A percentile compares a stretch with the other conserved stretches of the same genome.
Evolutionary conservation across 2,329 filamentous ascomycete species (phyloP).

Genomic region (Lachnellula arida): DNA sequence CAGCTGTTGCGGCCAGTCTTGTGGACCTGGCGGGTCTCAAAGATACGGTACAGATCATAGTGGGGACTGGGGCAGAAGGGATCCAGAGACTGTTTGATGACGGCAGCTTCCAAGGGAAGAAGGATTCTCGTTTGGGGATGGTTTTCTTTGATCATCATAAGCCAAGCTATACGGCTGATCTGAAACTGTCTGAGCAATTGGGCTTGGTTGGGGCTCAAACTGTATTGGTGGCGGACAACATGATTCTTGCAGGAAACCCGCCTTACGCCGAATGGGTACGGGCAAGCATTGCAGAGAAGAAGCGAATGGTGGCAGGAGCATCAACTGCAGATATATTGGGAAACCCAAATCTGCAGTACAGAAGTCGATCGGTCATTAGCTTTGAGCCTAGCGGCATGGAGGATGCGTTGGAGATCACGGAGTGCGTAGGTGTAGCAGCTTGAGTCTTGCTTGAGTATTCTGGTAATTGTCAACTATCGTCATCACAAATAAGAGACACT

Average conservation of each 20-base stretch:
- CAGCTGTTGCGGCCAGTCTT: constrained; percentile 60
- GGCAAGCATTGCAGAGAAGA: constrained; percentile 57
- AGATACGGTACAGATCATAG: constrained; percentile 62
- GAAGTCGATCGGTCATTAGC: neutral
- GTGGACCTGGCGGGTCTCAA: constrained; percentile 66
- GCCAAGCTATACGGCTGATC: constrained; percentile 64
- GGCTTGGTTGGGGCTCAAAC: constrained; percentile 25
- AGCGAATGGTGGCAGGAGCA: neutral
- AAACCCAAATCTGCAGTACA: neutral
- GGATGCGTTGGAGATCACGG: neutral
- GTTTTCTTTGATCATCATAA: constrained; percentile 79
- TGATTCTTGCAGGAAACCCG: constrained; percentile 65
- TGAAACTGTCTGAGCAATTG: constrained; percentile 70
- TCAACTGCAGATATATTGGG: neutral
- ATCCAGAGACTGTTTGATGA: constrained; percentile 53
- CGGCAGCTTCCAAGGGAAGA: constrained; percentile 52
- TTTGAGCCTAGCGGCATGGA: neutral
- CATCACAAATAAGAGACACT: too few species aligned
- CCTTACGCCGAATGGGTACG: constrained; percentile 65
- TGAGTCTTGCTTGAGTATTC: neutral
- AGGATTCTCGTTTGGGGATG: constrained; percentile 49
- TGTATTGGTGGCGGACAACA: constrained; percentile 62
- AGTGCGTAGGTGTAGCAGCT: neutral
- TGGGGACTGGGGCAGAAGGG: constrained; percentile 60
- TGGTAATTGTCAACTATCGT: too few species aligned